Evolutionary conservation across 192 early-diverging fungal genomes (phyloP).

Genomic region (Coemansia sp.): DNA sequence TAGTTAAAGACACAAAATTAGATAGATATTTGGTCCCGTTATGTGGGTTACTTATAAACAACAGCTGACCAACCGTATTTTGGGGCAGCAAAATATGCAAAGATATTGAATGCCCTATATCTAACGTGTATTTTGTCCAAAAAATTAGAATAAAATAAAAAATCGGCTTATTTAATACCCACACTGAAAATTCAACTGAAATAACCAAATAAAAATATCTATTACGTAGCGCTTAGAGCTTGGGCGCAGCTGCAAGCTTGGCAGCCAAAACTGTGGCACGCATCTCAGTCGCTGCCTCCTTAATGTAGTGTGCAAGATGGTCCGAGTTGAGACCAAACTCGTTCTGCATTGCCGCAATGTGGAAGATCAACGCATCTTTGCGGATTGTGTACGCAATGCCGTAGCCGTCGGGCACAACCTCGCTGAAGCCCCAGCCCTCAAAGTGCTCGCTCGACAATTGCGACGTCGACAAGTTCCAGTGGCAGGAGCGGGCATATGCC

Average conservation of each 20-base stretch:
- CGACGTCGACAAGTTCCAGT: conserved; percentile 94
- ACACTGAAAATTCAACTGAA: no score
- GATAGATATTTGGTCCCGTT: no score
- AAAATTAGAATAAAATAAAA: no score
- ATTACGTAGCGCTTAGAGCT: no score
- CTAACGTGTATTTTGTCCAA: no score
- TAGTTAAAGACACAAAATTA: no score
- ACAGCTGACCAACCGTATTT: no score
- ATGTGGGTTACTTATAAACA: no score
- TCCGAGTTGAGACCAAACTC: conserved; percentile 56
- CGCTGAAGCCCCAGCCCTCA: conserved; percentile 90
- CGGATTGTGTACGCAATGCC: conserved; percentile 96
- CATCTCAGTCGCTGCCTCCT: conserved; percentile 85
- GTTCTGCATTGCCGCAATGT: conserved; percentile 72
- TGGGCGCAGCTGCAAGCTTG: conserved; percentile 20
- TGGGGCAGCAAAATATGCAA: no score
- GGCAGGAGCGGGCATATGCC: conserved; percentile 73
- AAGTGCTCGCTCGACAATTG: conserved; percentile 91
- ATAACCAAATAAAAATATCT: no score
- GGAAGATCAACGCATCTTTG: conserved; percentile 79
- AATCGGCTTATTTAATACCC: no score
- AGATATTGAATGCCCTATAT: no score
- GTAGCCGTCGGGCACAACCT: conserved; percentile 85
- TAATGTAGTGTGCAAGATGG: conserved; percentile 70
- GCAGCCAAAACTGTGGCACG: conserved; percentile 58